These are phyloP conservation scores for Yamadazyma sp. DNA, from an alignment of 1,139 yeast species.

Conservation along the genomic window DNA sequence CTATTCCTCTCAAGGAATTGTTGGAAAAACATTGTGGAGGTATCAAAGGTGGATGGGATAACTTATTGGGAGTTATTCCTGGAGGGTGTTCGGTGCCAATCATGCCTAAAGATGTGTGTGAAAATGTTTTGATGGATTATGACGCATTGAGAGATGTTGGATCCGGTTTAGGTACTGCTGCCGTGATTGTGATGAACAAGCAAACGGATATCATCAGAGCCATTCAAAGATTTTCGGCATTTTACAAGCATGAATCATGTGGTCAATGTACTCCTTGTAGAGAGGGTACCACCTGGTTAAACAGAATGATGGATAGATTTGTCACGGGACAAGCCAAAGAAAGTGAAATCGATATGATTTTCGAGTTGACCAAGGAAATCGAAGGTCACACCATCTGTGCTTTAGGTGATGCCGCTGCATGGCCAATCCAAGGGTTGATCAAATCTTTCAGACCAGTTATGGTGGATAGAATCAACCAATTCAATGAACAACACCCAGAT, in stretches of 20 bases:
- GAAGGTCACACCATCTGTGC: conserved; percentile 93
- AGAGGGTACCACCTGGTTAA: conserved; percentile 88
- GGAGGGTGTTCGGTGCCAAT: conserved; percentile 89
- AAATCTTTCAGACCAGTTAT: conserved; percentile 80
- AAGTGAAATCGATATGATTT: conserved; percentile 78
- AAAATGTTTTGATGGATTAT: conserved; percentile 75
- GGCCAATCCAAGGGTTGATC: conserved; percentile 89
- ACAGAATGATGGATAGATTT: conserved; percentile 81
- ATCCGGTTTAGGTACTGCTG: conserved; percentile 88
- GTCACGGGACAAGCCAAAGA: conserved; percentile 74
- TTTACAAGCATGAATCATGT: conserved; percentile 88
- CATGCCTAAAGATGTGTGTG: conserved; percentile 66
- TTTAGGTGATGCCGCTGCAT: conserved; percentile 88
- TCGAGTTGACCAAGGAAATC: conserved; percentile 77
- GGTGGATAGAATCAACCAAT: conserved; percentile 65
- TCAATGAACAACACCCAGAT: conserved; percentile 38
- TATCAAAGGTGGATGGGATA: conserved; percentile 89
- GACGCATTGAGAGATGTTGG: conserved; percentile 84
- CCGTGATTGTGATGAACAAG: conserved; percentile 87
- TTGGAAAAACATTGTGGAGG: conserved; percentile 90
- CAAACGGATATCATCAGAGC: conserved; percentile 81
- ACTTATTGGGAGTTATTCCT: conserved; percentile 79
- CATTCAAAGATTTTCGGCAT: conserved; percentile 77
- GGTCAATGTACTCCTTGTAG: conserved; percentile 96
- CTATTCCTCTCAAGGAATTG: conserved; percentile 76